Evolutionary conservation across 768 basidiomycete species (phyloP), one percentile per base, ranked within the genome.

Genomic region (Termitomyces sp.): DNA sequence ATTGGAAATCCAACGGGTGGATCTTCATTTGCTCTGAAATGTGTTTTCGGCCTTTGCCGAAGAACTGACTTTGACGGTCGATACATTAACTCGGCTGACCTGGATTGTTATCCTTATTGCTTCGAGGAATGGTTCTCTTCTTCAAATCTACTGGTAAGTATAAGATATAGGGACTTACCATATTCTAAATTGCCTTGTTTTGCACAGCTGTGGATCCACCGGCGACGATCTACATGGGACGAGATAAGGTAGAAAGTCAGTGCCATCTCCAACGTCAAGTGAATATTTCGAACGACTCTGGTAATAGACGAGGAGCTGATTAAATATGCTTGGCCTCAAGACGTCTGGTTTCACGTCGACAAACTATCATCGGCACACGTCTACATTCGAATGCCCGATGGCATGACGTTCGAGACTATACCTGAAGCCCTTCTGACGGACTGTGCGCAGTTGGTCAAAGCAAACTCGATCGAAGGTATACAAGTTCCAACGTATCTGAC

Each of bases 311-410:
- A 98, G 71, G 95, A 97, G 51, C 75, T 98, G 52, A 93, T 98
- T 66, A 91, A 86, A 73, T 97, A 93, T 66, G 95, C 90, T 7
- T 89, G 88, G 88, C 88, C 90, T 8, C 85, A 89, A 71, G 91
- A 93, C 61, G 75, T 93, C 55, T 93, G 91, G 93, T 97, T 98
- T 64, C 97, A 98, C 72, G 97, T 99, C 61, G 97, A 98, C 78
- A 96, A 95, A 71, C 85, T 98, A 31, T 96, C 93, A 0, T 97
- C 95, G 3, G 95, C 95, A 1, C 94, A 98, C 71, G 95, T 98
- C 42, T 98, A 98, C 70, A 77, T 98, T n/a, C 88, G 95, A 36
- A 85, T 98, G 79, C 82, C 91, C 0, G 82, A 84, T 3, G 77
- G 75, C n/a, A 89, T 95, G 80, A 71, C 77, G 33, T 98, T 95